phyloP scores from a whole-genome alignment of 2,329 filamentous ascomycete species.

The Teratosphaeria zuluensis region DNA sequence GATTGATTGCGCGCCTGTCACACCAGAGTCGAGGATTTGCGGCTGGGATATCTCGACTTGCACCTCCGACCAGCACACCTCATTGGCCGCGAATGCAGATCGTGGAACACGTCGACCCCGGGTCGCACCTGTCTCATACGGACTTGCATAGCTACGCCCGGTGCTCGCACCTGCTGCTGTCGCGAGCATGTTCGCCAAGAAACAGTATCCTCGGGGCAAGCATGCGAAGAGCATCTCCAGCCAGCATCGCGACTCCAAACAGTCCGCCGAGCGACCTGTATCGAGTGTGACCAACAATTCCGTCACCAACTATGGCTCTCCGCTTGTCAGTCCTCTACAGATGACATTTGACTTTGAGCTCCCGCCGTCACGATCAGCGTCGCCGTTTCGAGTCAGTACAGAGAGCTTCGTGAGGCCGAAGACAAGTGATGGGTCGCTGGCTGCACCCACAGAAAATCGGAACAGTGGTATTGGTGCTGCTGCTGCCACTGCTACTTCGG shows the following conservation, averaged over 20 bases:
- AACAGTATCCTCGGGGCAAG: background rate
- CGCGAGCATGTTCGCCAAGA: background rate
- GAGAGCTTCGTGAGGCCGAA: slow-evolving; percentile 9
- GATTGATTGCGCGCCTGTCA: background rate
- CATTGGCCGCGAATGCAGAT: background rate
- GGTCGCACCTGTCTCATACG: background rate
- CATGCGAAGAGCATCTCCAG: background rate
- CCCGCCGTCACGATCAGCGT: slow-evolving; percentile 1
- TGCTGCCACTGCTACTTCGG: background rate
- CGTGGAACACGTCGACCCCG: background rate
- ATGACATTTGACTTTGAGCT: slow-evolving; percentile 24
- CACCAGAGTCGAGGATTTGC: background rate
- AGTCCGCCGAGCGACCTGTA: background rate
- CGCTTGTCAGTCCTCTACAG: slow-evolving; percentile 18
- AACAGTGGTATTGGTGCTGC: background rate
- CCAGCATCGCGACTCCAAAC: background rate
- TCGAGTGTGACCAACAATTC: background rate
- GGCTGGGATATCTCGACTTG: background rate
- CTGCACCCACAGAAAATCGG: background rate
- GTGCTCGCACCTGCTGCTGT: background rate
- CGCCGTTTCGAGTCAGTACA: slow-evolving; percentile 1
- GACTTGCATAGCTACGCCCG: background rate
- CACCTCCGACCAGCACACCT: background rate
- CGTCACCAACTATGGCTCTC: background rate
- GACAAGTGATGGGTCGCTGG: slow-evolving; percentile 15